Conservation (phyloP, 2,329 filamentous ascomycete species). For the Clarireedia homoeocarpa region DNA sequence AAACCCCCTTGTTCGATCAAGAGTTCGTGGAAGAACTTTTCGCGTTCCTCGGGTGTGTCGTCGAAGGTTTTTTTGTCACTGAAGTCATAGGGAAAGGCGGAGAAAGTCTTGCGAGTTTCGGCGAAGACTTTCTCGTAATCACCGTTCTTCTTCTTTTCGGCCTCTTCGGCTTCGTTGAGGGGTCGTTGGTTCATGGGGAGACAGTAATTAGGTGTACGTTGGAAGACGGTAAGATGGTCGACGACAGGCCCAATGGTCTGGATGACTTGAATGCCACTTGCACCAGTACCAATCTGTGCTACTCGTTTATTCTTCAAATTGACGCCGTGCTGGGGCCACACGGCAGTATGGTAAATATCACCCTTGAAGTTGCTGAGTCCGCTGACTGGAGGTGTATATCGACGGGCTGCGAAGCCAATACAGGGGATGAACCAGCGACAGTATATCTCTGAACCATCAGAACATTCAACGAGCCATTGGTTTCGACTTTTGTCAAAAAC, state of each 20-base stretch:
- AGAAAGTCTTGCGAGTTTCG: conserved; percentile 20
- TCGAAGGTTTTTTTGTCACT: conserved; percentile 28
- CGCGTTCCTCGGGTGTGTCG: conserved; percentile 29
- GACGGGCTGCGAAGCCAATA: conserved; percentile 23
- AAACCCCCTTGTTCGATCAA: conserved; percentile 27
- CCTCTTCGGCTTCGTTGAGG: conserved; percentile 25
- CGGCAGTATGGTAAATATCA: conserved; percentile 20
- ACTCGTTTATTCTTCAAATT: conserved; percentile 32
- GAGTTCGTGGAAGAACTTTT: conserved; percentile 30
- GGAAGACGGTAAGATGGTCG: conserved; percentile 39
- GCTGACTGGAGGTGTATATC: conserved; percentile 19
- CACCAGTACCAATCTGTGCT: conserved; percentile 17
- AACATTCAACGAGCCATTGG: conserved; percentile 35
- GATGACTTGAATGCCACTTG: conserved; percentile 19
- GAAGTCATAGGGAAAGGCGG: conserved; percentile 28
- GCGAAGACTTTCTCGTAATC: conserved; percentile 29
- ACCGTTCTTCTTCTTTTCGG: conserved; percentile 15
- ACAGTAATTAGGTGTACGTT: conserved; percentile 44
- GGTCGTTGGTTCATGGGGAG: conserved; percentile 23
- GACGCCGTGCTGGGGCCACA: conserved; percentile 31
- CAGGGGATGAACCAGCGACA: conserved; percentile 20
- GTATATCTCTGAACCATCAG: conserved; percentile 27
- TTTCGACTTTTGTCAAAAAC: conserved; percentile 31
- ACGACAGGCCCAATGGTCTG: conserved; percentile 29
- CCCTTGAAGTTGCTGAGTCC: conserved; percentile 24